Percentiles rank a stretch among this genome's conserved stretches.
Evolutionary conservation across 2,329 filamentous ascomycete species (phyloP).

Genomic region (Paecilomyces dactylethromorphus): DNA sequence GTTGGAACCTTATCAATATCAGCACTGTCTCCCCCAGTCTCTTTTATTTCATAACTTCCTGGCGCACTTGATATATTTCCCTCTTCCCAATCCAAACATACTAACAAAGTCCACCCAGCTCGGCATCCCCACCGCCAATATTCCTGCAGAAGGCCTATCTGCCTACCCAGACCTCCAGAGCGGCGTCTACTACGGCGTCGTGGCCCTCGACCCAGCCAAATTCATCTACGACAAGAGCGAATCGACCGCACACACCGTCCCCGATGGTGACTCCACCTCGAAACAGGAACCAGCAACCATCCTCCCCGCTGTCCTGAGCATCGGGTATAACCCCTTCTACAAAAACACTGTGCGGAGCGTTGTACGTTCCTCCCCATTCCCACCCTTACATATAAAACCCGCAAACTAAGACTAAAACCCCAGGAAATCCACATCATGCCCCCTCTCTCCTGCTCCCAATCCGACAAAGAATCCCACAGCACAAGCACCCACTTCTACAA

Average conservation of each 20-base stretch:
- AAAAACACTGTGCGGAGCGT: conserved; percentile 81
- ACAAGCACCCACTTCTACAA: conserved; percentile 23
- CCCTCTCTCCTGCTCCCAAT: conserved; percentile 49
- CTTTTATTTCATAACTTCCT: neutral
- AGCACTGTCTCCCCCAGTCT: neutral
- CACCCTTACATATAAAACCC: neutral
- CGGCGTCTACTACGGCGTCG: conserved; percentile 93
- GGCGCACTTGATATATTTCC: neutral
- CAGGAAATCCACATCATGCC: conserved; percentile 82
- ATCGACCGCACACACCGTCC: conserved; percentile 5
- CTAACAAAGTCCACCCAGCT: conserved; percentile 48
- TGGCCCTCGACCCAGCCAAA: conserved; percentile 54
- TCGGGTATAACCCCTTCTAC: conserved; percentile 97
- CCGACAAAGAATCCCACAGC: conserved; percentile 15
- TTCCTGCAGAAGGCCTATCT: conserved; percentile 61
- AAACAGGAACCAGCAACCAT: conserved; percentile 32
- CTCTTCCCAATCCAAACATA: neutral
- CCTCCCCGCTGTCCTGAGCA: conserved; percentile 85
- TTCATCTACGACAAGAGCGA: conserved; percentile 17
- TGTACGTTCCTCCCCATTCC: conserved; percentile 29
- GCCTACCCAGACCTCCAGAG: conserved; percentile 55
- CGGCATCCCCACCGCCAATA: conserved; percentile 94
- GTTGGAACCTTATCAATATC: neutral
- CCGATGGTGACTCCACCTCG: conserved; percentile 8
- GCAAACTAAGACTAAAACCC: conserved; percentile 1